These are phyloP conservation scores for Euphorbia lathyris DNA, from an alignment of 345 rosid genomes.

Conservation along the genomic window DNA sequence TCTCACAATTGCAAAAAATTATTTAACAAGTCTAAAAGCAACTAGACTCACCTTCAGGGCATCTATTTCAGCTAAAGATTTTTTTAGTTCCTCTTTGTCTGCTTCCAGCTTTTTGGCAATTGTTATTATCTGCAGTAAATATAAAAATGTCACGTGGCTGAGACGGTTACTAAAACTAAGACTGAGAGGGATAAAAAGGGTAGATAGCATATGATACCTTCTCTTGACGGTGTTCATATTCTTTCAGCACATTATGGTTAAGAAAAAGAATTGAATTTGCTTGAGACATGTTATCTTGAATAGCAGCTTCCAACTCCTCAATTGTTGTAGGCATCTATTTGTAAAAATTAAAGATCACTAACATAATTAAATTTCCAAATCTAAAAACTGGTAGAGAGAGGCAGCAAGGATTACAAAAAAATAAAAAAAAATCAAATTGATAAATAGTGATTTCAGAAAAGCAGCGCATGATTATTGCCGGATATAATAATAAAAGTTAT, in stretches of 20 bases:
- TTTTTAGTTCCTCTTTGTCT: conserved; percentile 48
- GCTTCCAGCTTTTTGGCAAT: conserved; percentile 57
- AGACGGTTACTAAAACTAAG: not conserved
- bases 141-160: conserved; percentile 9
- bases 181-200: conserved; percentile 4
- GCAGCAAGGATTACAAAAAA: too few species aligned
- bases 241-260: conserved; percentile 74
- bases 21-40: not conserved
- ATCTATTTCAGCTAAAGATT: conserved; percentile 62
- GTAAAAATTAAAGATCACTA: not conserved
- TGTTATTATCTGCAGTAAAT: conserved; percentile 46
- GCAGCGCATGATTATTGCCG: too few species aligned
- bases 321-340: conserved; percentile 47
- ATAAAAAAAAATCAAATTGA: too few species aligned
- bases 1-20: too few species aligned
- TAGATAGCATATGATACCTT: conserved; percentile 40
- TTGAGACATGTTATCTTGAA: conserved; percentile 70
- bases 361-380: not conserved
- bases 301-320: conserved; percentile 90
- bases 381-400: too few species aligned
- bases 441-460: too few species aligned
- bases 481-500: too few species aligned
- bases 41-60: conserved; percentile 49
- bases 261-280: conserved; percentile 82
- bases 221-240: conserved; percentile 70